Evolutionary conservation across 768 basidiomycete genomes (phyloP), one percentile per base, ranked within the genome.

Genomic region (Mycena rebaudengoi): DNA sequence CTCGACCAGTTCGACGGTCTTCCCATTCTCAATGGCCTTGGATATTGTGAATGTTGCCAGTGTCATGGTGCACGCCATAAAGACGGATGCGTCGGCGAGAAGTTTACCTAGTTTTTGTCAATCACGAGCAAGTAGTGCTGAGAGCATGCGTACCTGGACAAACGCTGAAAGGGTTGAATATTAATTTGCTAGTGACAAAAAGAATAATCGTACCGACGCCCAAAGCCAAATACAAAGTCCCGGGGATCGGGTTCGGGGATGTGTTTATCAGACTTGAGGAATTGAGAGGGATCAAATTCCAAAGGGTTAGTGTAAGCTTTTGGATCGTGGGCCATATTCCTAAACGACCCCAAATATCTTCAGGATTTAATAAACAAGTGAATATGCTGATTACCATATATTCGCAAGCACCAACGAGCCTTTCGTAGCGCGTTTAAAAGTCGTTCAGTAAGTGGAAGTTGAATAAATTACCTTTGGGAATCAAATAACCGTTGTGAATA

Each of bases 31-130:
- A 21, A 77, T 64, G 4, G 69, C 48, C 44, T 75, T 76, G 1
- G 75, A 73, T 46, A 81, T 74, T 10, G 81, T 67, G 14, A 80
- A 78, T 5, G 60, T 75, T 0, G 79, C 78, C 0, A 80, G 52
- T 14, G 77, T 73, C 76, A 74, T 76, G 1, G 71, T 78, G 21
- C 67, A 69, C 0, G 74, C 74, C 32, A 80, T 69, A 72, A 78
- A 79, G 4, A 77, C 35, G 0, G 77, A 77, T 6, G 74, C 75
- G 39, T 79, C 78, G 2, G 77, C 78, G 53, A 80, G 54, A 45
- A 76, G 63, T 66, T 76, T 18, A 4, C 76, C 78, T 76, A 51
- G n/a, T n/a, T 7, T 14, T 21, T 33, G 21, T 25, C 28, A 12
- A 30, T 33, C 23, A 16, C 23, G 13, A 21, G 7, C 10, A 14